phyloP scores from a whole-genome alignment of 768 basidiomycete species.

The Serendipita sp. region DNA sequence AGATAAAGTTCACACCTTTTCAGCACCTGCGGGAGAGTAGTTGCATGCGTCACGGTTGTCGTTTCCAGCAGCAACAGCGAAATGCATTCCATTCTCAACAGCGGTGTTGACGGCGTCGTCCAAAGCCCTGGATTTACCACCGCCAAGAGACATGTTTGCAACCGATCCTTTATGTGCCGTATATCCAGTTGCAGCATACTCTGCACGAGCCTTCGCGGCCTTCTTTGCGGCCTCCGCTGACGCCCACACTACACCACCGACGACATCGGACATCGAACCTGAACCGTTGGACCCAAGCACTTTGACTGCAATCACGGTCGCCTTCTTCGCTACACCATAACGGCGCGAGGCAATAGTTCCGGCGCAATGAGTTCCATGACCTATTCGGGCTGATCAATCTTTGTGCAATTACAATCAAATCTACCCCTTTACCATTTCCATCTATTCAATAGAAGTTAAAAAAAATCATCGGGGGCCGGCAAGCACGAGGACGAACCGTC shows the following conservation, averaged over 20 bases:
- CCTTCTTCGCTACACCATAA: conserved; percentile 94
- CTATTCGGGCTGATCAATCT: neutral
- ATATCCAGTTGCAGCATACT: conserved; percentile 56
- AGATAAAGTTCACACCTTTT: conserved; percentile 15
- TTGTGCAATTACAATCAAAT: neutral
- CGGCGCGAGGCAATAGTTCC: conserved; percentile 88
- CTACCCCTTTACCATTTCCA: neutral
- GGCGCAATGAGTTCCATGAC: conserved; percentile 55
- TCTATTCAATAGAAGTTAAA: conserved; percentile 17
- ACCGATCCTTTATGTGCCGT: conserved; percentile 85
- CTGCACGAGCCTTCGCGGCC: conserved; percentile 43
- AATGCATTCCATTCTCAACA: conserved; percentile 74
- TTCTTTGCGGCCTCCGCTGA: conserved; percentile 32
- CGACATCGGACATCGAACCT: conserved; percentile 88
- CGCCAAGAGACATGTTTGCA: conserved; percentile 95
- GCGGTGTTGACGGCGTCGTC: conserved; percentile 78
- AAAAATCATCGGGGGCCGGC: neutral
- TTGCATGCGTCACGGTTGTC: conserved; percentile 66
- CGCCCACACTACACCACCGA: conserved; percentile 78
- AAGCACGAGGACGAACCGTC: conserved; percentile 30
- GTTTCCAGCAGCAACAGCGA: conserved; percentile 89
- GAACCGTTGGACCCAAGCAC: conserved; percentile 89
- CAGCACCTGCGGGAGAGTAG: conserved; percentile 82
- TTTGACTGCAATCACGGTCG: conserved; percentile 80
- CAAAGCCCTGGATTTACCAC: conserved; percentile 75